These are phyloP conservation scores for Huntiella bhutanensis DNA, from an alignment of 2,329 filamentous ascomycete genomes.

Conservation along the genomic window DNA sequence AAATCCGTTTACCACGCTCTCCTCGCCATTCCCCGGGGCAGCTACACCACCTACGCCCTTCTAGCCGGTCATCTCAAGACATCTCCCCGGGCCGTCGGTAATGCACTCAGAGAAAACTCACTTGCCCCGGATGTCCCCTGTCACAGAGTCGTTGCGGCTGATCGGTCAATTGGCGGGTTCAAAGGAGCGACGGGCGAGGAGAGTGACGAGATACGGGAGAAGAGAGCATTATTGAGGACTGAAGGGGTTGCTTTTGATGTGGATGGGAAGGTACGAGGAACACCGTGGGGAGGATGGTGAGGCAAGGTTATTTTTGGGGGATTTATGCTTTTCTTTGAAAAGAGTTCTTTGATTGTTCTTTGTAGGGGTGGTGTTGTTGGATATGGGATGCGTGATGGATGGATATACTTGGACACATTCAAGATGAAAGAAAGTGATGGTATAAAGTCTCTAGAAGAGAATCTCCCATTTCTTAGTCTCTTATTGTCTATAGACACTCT, in stretches of 20 bases:
- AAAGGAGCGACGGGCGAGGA: constrained; percentile 45
- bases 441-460: too few relatives aligned
- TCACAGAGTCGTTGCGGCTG: constrained; percentile 56
- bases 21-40: constrained; percentile 56
- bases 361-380: neutral
- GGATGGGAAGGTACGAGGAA: constrained; percentile 38
- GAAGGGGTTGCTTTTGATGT: constrained; percentile 49
- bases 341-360: neutral
- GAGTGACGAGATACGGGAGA: constrained; percentile 41
- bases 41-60: constrained; percentile 59
- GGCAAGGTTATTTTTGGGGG: neutral
- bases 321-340: neutral
- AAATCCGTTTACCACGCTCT: constrained; percentile 51
- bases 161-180: constrained; percentile 40
- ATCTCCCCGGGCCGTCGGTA: constrained; percentile 59
- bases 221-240: constrained; percentile 37
- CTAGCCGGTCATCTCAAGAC: constrained; percentile 49
- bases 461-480: too few relatives aligned
- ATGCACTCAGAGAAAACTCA: constrained; percentile 58
- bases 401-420: too few relatives aligned
- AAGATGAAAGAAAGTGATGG: neutral
- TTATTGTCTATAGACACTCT: too few relatives aligned
- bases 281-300: constrained; percentile 27
- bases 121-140: constrained; percentile 71
- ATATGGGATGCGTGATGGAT: too few relatives aligned